Percentiles rank a stretch among this genome's conserved stretches.
Conservation (phyloP, 495 filamentous ascomycete species). For the Rhizodiscina lignyota region DNA sequence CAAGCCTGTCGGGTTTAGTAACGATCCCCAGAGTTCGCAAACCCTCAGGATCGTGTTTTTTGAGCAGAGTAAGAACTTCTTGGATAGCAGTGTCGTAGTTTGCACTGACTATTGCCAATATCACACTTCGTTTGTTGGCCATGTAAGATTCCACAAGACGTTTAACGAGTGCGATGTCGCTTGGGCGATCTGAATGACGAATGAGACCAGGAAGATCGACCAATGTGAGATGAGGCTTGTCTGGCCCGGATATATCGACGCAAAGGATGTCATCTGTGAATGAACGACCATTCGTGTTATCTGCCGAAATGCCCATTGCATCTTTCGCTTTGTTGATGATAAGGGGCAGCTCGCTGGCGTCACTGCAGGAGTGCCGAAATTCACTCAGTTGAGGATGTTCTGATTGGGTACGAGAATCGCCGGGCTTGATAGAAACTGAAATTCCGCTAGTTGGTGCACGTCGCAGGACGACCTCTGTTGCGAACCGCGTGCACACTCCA, state of each 20-base stretch:
- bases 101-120: conserved; percentile 44
- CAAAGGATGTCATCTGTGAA: conserved; percentile 8
- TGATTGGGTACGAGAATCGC: conserved; percentile 9
- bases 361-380: conserved; percentile 4
- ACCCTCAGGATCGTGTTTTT: conserved; percentile 24
- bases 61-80: conserved; percentile 25
- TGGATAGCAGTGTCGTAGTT: conserved; percentile 34
- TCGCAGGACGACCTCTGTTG: conserved; percentile 40
- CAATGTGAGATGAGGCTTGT: conserved; percentile 7
- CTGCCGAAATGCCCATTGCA: conserved; percentile 2
- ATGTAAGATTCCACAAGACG: conserved; percentile 7
- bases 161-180: conserved; percentile 2
- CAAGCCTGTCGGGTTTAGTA: conserved; percentile 29
- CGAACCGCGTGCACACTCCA: conserved; percentile 34
- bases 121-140: conserved; percentile 32
- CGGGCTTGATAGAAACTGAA: conserved; percentile 29
- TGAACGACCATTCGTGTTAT: background rate
- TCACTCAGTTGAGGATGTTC: background rate
- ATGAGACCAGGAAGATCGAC: conserved; percentile 12
- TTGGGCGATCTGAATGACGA: conserved; percentile 1
- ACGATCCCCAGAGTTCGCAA: conserved; percentile 36
- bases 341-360: conserved; percentile 3
- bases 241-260: conserved; percentile 5
- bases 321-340: conserved; percentile 6
- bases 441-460: conserved; percentile 20